Evolutionary conservation across 768 basidiomycete genomes (phyloP).

Genomic region (Cystobasidium tubakii): DNA sequence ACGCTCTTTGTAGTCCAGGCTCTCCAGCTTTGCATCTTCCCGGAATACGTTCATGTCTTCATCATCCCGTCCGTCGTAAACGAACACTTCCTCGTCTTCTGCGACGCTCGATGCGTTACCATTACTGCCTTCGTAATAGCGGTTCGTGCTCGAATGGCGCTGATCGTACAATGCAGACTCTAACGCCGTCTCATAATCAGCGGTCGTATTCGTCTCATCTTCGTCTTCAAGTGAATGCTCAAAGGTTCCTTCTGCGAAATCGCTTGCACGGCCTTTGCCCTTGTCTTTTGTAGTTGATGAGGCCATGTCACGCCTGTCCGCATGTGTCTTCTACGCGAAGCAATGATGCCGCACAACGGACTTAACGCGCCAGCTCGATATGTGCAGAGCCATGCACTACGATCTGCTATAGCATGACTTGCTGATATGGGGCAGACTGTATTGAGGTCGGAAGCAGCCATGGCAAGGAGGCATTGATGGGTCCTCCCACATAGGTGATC

Average conservation of each 20-base stretch:
- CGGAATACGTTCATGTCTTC: constrained; percentile 40
- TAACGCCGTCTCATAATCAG: constrained; percentile 19
- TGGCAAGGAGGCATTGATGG: too few species aligned
- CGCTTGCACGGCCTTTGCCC: constrained; percentile 8
- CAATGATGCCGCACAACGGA: not conserved
- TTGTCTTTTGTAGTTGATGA: constrained; percentile 1
- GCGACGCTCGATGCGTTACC: constrained; percentile 19
- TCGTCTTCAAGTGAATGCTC: not conserved
- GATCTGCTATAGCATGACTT: not conserved
- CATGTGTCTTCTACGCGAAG: not conserved
- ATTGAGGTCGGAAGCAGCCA: too few species aligned
- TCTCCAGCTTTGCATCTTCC: constrained; percentile 17
- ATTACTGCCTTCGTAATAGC: not conserved
- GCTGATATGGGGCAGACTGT: too few species aligned
- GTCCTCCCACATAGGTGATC: too few species aligned
- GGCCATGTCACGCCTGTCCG: constrained; percentile 11
- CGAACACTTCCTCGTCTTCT: constrained; percentile 60
- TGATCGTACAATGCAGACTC: constrained; percentile 12
- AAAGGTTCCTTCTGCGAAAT: not conserved
- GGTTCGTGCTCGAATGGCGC: not conserved
- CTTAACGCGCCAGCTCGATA: not conserved
- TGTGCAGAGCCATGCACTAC: not conserved
- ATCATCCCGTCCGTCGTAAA: constrained; percentile 69
- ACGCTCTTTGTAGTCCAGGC: constrained; percentile 58
- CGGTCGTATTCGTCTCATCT: not conserved